Base-by-base conservation (phyloP, 2,329 filamentous ascomycete species). In the Bipolaris gigantea region DNA sequence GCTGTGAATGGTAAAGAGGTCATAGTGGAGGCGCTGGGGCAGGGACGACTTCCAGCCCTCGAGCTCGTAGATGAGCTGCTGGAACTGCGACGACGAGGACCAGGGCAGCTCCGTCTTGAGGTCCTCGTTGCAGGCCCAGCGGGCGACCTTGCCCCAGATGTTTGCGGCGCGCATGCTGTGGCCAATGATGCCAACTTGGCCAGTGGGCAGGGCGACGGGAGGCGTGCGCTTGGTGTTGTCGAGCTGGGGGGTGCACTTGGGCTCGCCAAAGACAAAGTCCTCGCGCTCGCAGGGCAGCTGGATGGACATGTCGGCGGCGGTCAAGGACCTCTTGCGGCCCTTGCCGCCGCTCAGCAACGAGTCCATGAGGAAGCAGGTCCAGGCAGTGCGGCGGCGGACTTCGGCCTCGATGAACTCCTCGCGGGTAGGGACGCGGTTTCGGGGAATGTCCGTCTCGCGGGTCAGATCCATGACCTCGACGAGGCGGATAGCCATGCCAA, bases 361-460 rank as follows among this genome's bases (percentile, higher is more conserved):
- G 61, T 76, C 74, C 73, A 76, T 76, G 23, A 76, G 64, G 62
- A 76, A 76, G 60, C 73, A 76, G 1, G 74, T 76, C 74, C 74
- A 76, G 11, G 73, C 74, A 1, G 74, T 76, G 7, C 74, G 67
- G 5, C 74, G 67, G 33, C 73, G 67, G 50, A 75, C 73, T 42
- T 76, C 74, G 3, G 73, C 72, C n/a, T 72, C 68, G 57, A 76
- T 74, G 58, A 76, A 76, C 57, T 75, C 73, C 34, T 75, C 71
- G 19, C 70, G 66, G 2, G 72, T 75, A 1, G 67, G 71, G 47
- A 61, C 58, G 36, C 66, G 65, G 55, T 71, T 66, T 15, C 64
- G 59, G 8, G 73, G 69, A 35, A 56, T 55, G 48, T 70, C 63
- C 4, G 64, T 65, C 59, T 76, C 74, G 44, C 70, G 71, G 16